Conservation (phyloP, 352 stramenopile species). For the Globisporangium barbulae region DNA sequence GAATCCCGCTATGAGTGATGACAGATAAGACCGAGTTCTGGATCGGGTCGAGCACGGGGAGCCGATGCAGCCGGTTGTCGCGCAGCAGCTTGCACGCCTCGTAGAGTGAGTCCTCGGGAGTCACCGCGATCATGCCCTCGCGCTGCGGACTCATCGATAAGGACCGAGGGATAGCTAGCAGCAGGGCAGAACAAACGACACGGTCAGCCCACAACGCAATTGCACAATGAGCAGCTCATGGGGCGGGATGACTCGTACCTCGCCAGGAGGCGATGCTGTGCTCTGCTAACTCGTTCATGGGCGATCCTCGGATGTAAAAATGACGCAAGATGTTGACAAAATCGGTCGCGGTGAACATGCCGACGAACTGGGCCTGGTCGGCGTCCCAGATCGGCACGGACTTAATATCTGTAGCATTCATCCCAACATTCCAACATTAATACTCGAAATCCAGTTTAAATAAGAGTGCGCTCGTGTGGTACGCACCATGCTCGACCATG, state of each 20-base stretch:
- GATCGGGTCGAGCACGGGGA: slow-evolving; percentile 92
- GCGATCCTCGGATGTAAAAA: slow-evolving; percentile 90
- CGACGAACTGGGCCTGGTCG: slow-evolving; percentile 93
- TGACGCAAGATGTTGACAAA: slow-evolving; percentile 97
- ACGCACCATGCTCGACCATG: slow-evolving; percentile 96
- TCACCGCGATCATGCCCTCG: slow-evolving; percentile 79
- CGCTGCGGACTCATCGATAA: slow-evolving; percentile 61
- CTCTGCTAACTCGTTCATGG: slow-evolving; percentile 86
- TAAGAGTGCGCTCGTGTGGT: not conserved
- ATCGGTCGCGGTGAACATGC: slow-evolving; percentile 97
- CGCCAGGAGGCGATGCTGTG: slow-evolving; percentile 86
- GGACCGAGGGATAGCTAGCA: slow-evolving; percentile 85
- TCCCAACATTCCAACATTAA: not conserved
- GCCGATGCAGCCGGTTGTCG: slow-evolving; percentile 87
- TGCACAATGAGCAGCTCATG: not conserved
- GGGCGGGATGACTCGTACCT: slow-evolving; percentile 27
- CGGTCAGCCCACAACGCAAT: not conserved
- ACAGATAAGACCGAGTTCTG: slow-evolving; percentile 93
- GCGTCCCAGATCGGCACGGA: slow-evolving; percentile 97
- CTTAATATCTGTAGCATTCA: slow-evolving; percentile 90
- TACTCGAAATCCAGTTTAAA: not conserved
- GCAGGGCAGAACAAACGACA: not conserved
- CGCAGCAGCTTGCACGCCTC: slow-evolving; percentile 89
- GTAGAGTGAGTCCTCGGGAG: slow-evolving; percentile 87
- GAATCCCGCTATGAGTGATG: slow-evolving; percentile 92